Base-by-base conservation (phyloP, 1,139 yeast species). In the Blastobotrys serpentis region DNA sequence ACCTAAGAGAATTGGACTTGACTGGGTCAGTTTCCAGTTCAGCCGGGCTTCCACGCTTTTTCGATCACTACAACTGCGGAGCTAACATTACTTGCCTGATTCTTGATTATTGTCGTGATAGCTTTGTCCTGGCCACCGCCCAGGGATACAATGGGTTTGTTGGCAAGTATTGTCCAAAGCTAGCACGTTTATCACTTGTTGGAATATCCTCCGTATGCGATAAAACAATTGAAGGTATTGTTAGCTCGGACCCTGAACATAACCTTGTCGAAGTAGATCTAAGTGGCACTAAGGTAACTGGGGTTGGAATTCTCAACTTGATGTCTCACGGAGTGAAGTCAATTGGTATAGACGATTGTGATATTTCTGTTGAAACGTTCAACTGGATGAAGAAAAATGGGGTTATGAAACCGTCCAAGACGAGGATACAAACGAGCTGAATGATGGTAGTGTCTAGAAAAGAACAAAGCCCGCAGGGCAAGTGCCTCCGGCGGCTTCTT, bases 291-390 rank as follows among this genome's bases (percentile, higher is more conserved):
- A 16, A 29, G 16, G 37, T 38, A 18, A 39, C 47, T 11, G 47
- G 47, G 2, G 32, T 33, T n/a, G 42, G 39, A 13, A 13, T 32
- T 7, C 14, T 39, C 7, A 21, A 19, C 10, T 34, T 44, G 19
- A 43, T 34, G 11, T 22, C n/a, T 14, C 47, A 30, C 10, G 47
- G 47, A 22, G 41, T 39, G 2, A 26, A 25, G 25, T n/a, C 21
- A 14, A 14, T 44, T 21, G 23, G 32, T 18, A 14, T 38, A 19
- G 23, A 26, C 6, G 43, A 26, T 6, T 39, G 43, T 25, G 47
- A 44, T n/a, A 19, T 40, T 11, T 32, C 40, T 11, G 14, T 39
- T 3, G 43, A 44, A 10, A 39, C 43, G n/a, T 16, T 18, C 5
- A 16, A 14, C 32, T 32, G 42, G 40, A 22, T 38, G 23, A 34